Evolutionary conservation across 108 stramenopile species (phyloP).

Genomic region (Cyclotella cryptica): DNA sequence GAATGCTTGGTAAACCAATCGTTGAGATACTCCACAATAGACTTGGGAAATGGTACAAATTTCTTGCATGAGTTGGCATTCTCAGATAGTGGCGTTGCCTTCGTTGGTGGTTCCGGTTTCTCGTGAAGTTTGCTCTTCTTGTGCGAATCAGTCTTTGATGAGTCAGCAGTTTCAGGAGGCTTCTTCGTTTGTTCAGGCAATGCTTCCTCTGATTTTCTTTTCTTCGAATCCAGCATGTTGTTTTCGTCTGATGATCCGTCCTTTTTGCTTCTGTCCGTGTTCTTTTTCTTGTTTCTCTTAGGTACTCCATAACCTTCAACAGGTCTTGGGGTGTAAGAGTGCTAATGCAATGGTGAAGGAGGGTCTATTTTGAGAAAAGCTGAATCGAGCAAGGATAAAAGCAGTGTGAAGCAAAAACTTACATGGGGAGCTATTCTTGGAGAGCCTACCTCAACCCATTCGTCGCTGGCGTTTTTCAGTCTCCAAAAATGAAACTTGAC

Average conservation of each 20-base stretch:
- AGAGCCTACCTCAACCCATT: constrained; percentile 78
- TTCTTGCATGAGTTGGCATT: not conserved
- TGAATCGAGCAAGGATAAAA: not conserved
- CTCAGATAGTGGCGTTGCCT: not conserved
- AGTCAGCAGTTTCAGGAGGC: not conserved
- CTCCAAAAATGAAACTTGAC: constrained; percentile 78
- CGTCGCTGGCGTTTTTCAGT: constrained; percentile 58
- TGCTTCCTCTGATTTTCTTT: not conserved
- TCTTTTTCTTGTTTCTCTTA: constrained; percentile 34
- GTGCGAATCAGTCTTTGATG: not conserved
- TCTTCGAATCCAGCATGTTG: not conserved
- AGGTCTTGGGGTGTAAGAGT: constrained; percentile 49
- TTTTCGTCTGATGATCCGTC: not conserved
- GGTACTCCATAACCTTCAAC: constrained; percentile 27
- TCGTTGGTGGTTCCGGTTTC: not conserved
- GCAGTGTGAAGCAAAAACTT: constrained; percentile 19
- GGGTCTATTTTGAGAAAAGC: not conserved
- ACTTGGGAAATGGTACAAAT: constrained; percentile 31
- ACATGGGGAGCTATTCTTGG: constrained; percentile 69
- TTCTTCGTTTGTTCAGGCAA: not conserved
- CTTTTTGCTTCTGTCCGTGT: not conserved
- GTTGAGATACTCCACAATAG: constrained; percentile 42
- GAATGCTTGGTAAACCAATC: constrained; percentile 40
- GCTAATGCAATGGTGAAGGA: constrained; percentile 26
- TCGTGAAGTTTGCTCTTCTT: not conserved